phyloP scores from a whole-genome alignment of 805 yeast genomes.

The Hanseniaspora singularis region DNA sequence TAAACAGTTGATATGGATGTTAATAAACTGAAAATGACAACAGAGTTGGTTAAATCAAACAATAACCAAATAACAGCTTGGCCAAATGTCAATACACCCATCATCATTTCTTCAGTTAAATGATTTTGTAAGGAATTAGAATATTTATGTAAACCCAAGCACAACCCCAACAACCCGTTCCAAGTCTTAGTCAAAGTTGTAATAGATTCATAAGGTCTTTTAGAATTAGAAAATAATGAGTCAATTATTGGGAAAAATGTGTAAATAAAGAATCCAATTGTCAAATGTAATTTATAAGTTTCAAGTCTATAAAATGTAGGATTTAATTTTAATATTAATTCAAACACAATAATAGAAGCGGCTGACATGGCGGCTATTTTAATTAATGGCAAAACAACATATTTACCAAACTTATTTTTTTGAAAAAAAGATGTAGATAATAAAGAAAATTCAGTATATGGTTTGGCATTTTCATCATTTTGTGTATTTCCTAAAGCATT shows the following conservation, averaged over 20 bases:
- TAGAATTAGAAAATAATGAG: conserved; percentile 10
- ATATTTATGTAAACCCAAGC: conserved; percentile 55
- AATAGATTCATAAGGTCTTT: conserved; percentile 15
- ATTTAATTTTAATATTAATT: conserved; percentile 4
- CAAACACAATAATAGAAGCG: conserved; percentile 1
- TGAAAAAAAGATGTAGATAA: conserved; percentile 1
- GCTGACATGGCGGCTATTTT: not conserved
- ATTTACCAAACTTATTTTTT: conserved; percentile 1
- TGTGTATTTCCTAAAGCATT: not conserved
- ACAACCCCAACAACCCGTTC: conserved; percentile 57
- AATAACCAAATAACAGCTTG: conserved; percentile 57
- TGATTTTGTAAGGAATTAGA: not conserved
- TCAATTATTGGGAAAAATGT: conserved; percentile 5
- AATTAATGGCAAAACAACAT: not conserved
- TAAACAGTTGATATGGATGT: not conserved
- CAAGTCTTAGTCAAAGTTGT: conserved; percentile 31
- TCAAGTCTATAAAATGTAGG: conserved; percentile 5
- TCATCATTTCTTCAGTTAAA: not conserved
- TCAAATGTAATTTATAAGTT: conserved; percentile 25
- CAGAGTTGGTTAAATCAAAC: conserved; percentile 47
- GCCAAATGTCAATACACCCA: conserved; percentile 45
- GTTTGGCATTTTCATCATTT: not conserved
- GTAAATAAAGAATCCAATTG: conserved; percentile 26
- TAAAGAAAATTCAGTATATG: not conserved
- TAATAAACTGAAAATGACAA: conserved; percentile 26